These are phyloP conservation scores for Hirsutella thompsonii DNA, from an alignment of 2,329 filamentous ascomycete species.

Conservation along the genomic window DNA sequence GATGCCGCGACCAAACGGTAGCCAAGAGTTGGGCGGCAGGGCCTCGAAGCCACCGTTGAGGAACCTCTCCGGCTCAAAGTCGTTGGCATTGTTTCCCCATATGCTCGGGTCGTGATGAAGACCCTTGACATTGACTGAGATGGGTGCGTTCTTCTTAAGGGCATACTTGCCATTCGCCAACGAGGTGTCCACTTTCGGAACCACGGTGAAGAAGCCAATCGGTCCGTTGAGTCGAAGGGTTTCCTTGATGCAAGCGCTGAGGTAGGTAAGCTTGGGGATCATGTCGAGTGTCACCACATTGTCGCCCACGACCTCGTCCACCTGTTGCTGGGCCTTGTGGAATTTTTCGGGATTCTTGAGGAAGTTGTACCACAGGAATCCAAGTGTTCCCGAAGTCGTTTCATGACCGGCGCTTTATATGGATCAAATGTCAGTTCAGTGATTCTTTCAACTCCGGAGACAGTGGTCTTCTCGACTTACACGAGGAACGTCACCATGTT, in stretches of 20 bases:
- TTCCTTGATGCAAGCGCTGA: constrained; percentile 32
- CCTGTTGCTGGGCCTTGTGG: constrained; percentile 50
- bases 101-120: too few relatives aligned
- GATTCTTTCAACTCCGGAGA: too few relatives aligned
- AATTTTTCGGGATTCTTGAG: constrained; percentile 49
- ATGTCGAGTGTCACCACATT: constrained; percentile 48
- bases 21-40: too few relatives aligned
- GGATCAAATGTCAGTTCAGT: too few relatives aligned
- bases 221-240: constrained; percentile 49
- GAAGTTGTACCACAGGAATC: constrained; percentile 53
- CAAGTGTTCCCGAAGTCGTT: constrained; percentile 54
- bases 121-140: too few relatives aligned
- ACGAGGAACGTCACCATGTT: constrained; percentile 60
- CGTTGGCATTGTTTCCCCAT: too few relatives aligned
- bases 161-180: background rate
- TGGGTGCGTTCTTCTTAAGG: background rate
- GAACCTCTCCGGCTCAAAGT: too few relatives aligned
- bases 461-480: constrained; percentile 17
- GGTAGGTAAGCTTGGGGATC: constrained; percentile 52
- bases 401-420: constrained; percentile 39
- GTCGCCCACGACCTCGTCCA: constrained; percentile 50
- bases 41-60: too few relatives aligned
- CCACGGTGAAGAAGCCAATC: constrained; percentile 42
- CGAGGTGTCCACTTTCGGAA: constrained; percentile 16
- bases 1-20: too few relatives aligned